Evolutionary conservation across 176 grass and related monocot genomes (phyloP), one percentile per base, ranked within the genome.

Genomic region (Cymbopogon citratus): DNA sequence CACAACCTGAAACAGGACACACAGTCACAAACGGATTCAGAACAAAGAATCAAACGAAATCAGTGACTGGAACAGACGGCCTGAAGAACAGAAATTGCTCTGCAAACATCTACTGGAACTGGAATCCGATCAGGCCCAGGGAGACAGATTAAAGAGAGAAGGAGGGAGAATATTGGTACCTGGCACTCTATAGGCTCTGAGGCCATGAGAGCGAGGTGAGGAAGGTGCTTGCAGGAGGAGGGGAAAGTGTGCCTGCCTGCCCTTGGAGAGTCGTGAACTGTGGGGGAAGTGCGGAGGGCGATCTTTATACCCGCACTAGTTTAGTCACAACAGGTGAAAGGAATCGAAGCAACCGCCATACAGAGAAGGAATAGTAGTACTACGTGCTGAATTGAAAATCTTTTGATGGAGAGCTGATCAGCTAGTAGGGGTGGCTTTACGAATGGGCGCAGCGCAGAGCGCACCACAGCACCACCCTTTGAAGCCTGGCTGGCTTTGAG

Each of bases 141-240:
- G 49, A 34, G 34, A 12, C 12, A 84, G 29, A 73, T 3, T 9
- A n/a, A 56, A 38, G 6, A 38, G 38, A 23, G 23, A 23, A 54
- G 10, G 23, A 61, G 66, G 29, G 36, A 18, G 56, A 71, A 46
- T 57, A 64, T 77, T 3, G 5, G 60, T 77, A 90, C 88, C 88
- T 90, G 83, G 51, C 6, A 78, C 79, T 90, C 79, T 9, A 90
- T 71, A 79, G 88, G 68, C 52, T 90, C 88, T 33, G 88, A 40
- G 48, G 88, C 88, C 88, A 90, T 90, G 79, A 40, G 79, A 83
- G 79, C 26, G 23, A 74, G 51, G 35, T 34, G 66, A 65, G 45
- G 74, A n/a, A 36, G 43, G 16, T 51, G 48, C 63, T 90, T 43
- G 33, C 66, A 78, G 43, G 76, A n/a, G n/a, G n/a, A n/a, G n/a